A percentile compares a stretch with the other conserved stretches of the same genome.
These are phyloP conservation scores for Elsinoe fawcettii DNA, from an alignment of 2,329 filamentous ascomycete genomes.

Conservation along the genomic window DNA sequence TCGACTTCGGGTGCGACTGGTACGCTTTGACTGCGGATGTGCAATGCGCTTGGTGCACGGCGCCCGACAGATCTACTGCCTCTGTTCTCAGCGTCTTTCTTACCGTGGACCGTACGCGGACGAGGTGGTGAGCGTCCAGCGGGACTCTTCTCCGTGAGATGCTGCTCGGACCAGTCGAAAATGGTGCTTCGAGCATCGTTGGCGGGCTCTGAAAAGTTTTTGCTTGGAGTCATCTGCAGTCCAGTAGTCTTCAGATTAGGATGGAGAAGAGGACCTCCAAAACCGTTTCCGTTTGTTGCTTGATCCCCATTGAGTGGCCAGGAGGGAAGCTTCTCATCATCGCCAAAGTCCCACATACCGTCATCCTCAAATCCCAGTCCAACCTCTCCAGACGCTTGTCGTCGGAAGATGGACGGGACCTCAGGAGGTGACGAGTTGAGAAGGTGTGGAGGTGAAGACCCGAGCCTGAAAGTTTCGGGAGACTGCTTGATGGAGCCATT, in stretches of 20 bases:
- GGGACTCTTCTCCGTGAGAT: conserved; percentile 54
- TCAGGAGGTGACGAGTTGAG: conserved; percentile 40
- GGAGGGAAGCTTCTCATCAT: conserved; percentile 23
- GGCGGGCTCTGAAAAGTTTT: background rate
- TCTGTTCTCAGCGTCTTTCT: conserved; percentile 62
- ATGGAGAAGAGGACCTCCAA: conserved; percentile 7
- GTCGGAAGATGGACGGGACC: conserved; percentile 35
- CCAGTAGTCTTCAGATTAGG: conserved; percentile 9
- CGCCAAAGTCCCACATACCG: conserved; percentile 34
- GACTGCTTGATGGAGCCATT: conserved; percentile 32
- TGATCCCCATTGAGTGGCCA: background rate
- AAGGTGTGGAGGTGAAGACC: conserved; percentile 20
- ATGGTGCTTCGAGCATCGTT: conserved; percentile 53
- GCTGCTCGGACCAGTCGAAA: conserved; percentile 70
- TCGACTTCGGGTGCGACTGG: conserved; percentile 57
- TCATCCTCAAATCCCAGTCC: conserved; percentile 28
- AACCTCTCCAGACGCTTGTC: conserved; percentile 36
- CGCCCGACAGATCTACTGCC: conserved; percentile 61
- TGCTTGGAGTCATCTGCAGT: background rate
- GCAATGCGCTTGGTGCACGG: conserved; percentile 59
- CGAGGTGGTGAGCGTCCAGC: conserved; percentile 52
- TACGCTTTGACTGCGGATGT: conserved; percentile 74
- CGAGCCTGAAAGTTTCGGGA: conserved; percentile 22
- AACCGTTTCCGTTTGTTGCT: background rate
- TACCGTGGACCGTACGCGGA: conserved; percentile 68